Evolutionary conservation across 495 filamentous ascomycete genomes (phyloP).

Genomic region (Chaetomium fimeti): DNA sequence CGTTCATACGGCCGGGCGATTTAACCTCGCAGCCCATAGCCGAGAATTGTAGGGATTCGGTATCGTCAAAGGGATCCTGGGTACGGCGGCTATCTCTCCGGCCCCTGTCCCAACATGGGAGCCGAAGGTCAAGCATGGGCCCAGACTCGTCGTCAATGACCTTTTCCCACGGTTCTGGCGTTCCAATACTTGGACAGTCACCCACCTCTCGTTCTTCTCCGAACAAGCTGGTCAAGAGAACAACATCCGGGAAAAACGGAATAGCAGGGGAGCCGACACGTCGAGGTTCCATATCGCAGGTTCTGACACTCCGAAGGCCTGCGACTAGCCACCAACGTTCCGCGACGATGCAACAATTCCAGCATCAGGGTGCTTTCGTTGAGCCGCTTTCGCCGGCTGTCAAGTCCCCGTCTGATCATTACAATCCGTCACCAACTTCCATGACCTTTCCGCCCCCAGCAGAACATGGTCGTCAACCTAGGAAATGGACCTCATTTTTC

Average conservation of each 20-base stretch:
- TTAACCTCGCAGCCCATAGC: constrained; percentile 34
- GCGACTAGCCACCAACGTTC: constrained; percentile 87
- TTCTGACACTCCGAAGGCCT: constrained; percentile 66
- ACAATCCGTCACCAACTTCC: constrained; percentile 25
- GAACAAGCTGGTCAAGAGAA: constrained; percentile 89
- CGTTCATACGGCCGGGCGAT: constrained; percentile 47
- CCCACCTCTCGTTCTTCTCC: constrained; percentile 52
- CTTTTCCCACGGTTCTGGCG: constrained; percentile 68
- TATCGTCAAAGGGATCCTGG: constrained; percentile 68
- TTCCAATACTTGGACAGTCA: constrained; percentile 56
- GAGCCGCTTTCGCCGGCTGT: constrained; percentile 29
- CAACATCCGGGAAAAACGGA: constrained; percentile 57
- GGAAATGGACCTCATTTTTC: constrained; percentile 50
- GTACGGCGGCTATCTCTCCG: constrained; percentile 69
- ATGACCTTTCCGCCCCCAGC: constrained; percentile 19
- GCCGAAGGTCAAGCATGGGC: constrained; percentile 60
- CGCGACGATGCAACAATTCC: constrained; percentile 61
- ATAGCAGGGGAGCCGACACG: constrained; percentile 39
- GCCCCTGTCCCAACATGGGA: constrained; percentile 70
- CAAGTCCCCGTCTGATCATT: constrained; percentile 40
- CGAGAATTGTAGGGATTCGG: constrained; percentile 47
- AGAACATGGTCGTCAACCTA: constrained; percentile 22
- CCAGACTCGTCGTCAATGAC: constrained; percentile 68
- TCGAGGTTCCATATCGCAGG: constrained; percentile 51
- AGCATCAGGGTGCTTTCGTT: constrained; percentile 21